Base-by-base conservation (phyloP, 176 grass and related monocot species). In the Musa itinerans region DNA sequence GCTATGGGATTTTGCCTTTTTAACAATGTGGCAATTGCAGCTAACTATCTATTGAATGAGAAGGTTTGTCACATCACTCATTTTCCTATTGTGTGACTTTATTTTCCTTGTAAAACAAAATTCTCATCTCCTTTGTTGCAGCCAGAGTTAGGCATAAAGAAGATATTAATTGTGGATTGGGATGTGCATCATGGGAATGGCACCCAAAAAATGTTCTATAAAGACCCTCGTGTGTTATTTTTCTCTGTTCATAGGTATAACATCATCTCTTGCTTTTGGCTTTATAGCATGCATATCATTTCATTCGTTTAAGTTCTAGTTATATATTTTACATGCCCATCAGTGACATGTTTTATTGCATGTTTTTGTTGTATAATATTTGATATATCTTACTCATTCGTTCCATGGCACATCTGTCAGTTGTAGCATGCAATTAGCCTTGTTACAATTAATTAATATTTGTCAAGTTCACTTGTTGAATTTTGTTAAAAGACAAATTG, bases 1-100 rank as follows among this genome's bases (percentile, higher is more conserved):
- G 75, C 95, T 78, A 98, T 98, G 95, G 95, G 90, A n/a, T 98
- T 93, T 86, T 91, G 95, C 75, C 90, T 98, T 62, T 98, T 98
- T 83, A 98, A 98, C 65, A 98, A 98, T 83, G 86, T 93, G 65
- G 90, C 95, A 62, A 17, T 98, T 80, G 90, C 82, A 59, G 95
- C 86, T 76, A 84, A 79, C 78, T 98, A 85, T 84, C 95, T 98
- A 19, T 87, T 98, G 69, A 98, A 93, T n/a, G 87, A 93, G 79
- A 85, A 78, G 86, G 95, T 98, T 69, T 63, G 48, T 27, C 24
- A 17, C 26, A 9, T 56, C 52, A 73, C 5, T 54, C 1, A 54
- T 73, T 74, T 62, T 29, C 53, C 23, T 74, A 56, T 57, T 29
- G 17, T 4, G 20, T 11, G 19, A 25, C 72, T 17, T 34, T 27